Conservation (phyloP, 495 filamentous ascomycete genomes). For the Xylaria flabelliformis region DNA sequence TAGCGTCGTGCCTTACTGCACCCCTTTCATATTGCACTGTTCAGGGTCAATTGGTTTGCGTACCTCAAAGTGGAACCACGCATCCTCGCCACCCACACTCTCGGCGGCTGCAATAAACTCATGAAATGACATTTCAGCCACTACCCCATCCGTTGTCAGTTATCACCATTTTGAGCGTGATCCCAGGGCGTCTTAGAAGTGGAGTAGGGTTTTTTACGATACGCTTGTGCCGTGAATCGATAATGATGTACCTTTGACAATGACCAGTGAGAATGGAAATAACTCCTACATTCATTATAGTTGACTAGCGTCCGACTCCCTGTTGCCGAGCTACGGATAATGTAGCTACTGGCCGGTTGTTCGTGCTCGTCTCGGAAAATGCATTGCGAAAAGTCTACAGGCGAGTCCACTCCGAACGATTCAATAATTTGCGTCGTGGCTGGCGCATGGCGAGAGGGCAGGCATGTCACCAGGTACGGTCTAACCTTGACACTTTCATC, state of each 20-base stretch:
- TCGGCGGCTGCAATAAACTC: constrained; percentile 28
- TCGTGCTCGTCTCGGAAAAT: constrained; percentile 62
- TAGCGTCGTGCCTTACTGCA: constrained; percentile 25
- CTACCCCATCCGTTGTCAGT: constrained; percentile 5
- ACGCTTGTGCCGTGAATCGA: not conserved
- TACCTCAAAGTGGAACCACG: constrained; percentile 82
- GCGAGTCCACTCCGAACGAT: constrained; percentile 50
- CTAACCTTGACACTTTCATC: constrained; percentile 28
- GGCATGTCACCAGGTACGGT: constrained; percentile 49
- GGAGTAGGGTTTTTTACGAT: not conserved
- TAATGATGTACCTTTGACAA: not conserved
- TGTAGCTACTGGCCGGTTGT: constrained; percentile 73
- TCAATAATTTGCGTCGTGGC: constrained; percentile 46
- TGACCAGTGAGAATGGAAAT: not conserved
- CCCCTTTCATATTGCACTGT: not conserved
- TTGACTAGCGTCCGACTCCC: constrained; percentile 74
- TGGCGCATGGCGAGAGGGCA: constrained; percentile 43
- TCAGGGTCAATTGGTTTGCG: constrained; percentile 33
- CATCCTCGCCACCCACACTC: constrained; percentile 19
- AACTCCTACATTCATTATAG: constrained; percentile 56
- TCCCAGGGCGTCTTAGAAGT: not conserved
- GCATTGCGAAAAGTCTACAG: constrained; percentile 59
- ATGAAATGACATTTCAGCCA: constrained; percentile 26
- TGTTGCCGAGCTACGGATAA: constrained; percentile 65
- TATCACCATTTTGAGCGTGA: constrained; percentile 13